Conservation (phyloP, 768 basidiomycete species). For the Leucosporidium scottii region DNA sequence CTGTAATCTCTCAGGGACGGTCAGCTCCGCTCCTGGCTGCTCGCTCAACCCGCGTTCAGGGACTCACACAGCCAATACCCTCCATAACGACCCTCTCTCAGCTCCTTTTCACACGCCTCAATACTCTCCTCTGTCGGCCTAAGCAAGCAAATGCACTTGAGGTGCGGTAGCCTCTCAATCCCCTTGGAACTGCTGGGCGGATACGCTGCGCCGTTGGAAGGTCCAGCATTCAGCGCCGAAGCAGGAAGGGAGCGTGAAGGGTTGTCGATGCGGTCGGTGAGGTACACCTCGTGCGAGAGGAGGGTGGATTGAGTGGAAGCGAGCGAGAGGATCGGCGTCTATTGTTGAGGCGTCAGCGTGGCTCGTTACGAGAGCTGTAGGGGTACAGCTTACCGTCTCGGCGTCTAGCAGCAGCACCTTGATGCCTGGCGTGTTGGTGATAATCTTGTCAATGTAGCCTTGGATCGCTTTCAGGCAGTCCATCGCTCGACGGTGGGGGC, state of each 20-base stretch:
- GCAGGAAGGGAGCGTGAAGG: constrained; percentile 39
- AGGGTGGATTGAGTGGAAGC: constrained; percentile 89
- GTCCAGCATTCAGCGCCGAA: not conserved
- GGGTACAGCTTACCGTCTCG: constrained; percentile 63
- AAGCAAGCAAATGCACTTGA: constrained; percentile 94
- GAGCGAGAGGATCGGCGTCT: constrained; percentile 90
- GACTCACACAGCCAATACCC: constrained; percentile 99
- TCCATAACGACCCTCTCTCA: constrained; percentile 86
- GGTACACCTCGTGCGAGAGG: constrained; percentile 90
- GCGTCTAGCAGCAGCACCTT: constrained; percentile 90
- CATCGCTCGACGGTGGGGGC: constrained; percentile 51
- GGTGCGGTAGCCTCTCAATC: constrained; percentile 85
- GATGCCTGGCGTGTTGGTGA: constrained; percentile 69
- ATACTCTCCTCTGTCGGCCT: constrained; percentile 75
- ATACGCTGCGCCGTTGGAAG: constrained; percentile 4
- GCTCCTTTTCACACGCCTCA: constrained; percentile 70
- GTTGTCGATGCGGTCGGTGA: constrained; percentile 97
- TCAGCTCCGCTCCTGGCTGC: not conserved
- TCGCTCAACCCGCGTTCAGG: constrained; percentile 24
- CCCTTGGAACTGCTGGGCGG: constrained; percentile 42
- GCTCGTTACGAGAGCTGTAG: not conserved
- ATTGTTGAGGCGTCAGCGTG: not conserved
- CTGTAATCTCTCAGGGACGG: constrained; percentile 46
- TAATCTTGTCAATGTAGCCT: constrained; percentile 82
- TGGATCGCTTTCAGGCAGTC: constrained; percentile 93